Percentiles rank a stretch among this genome's conserved stretches.
phyloP scores from a whole-genome alignment of 495 filamentous ascomycete genomes.

The Venustampulla echinocandica region DNA sequence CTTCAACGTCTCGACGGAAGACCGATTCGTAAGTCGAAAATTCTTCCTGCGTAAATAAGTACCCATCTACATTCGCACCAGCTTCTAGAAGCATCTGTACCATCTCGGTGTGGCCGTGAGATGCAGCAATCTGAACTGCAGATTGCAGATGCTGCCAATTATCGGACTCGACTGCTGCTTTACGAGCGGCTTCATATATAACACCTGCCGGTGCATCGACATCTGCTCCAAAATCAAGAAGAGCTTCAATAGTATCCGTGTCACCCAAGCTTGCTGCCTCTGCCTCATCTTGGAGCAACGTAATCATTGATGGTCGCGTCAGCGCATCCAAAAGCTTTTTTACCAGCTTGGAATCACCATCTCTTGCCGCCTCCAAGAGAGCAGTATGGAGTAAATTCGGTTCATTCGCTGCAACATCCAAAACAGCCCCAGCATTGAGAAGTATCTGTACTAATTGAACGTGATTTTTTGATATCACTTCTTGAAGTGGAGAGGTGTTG shows the following conservation, averaged over 20 bases:
- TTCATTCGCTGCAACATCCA: conserved; percentile 9
- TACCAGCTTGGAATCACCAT: conserved; percentile 2
- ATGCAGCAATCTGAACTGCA: conserved; percentile 5
- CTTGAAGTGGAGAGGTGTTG: conserved; percentile 10
- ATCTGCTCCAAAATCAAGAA: conserved; percentile 20
- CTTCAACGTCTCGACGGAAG: no score
- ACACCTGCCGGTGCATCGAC: conserved; percentile 15
- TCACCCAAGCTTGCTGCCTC: not conserved
- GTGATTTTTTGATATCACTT: conserved; percentile 8
- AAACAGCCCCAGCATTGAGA: conserved; percentile 11
- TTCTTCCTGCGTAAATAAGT: not conserved
- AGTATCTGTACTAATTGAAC: conserved; percentile 16
- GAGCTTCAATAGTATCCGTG: conserved; percentile 12
- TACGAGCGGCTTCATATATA: conserved; percentile 6
- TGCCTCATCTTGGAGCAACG: conserved; percentile 8
- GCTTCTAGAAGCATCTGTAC: conserved; percentile 9
- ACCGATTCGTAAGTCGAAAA: not conserved
- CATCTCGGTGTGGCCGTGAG: conserved; percentile 4
- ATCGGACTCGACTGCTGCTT: not conserved
- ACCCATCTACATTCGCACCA: conserved; percentile 5
- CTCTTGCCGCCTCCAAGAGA: conserved; percentile 1
- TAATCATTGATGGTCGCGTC: conserved; percentile 3
- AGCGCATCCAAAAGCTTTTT: conserved; percentile 7
- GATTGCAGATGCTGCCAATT: conserved; percentile 6
- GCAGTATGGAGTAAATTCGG: not conserved